Percentiles rank a stretch among this genome's conserved stretches.
Conservation (phyloP, 1,284 basidiomycete genomes). For the Spongispora temasekensis region DNA sequence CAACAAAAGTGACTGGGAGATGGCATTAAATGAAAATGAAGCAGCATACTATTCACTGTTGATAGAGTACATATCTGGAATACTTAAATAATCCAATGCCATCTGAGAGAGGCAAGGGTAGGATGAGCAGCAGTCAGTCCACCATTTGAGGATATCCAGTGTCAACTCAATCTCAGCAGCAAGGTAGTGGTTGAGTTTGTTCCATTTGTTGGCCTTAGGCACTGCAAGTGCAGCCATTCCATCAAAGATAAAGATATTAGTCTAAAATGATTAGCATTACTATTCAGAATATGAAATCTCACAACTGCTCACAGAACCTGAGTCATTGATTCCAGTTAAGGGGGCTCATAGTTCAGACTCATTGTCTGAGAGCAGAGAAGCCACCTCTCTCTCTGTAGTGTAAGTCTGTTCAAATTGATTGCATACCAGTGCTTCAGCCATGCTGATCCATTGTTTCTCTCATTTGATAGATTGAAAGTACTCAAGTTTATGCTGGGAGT, state of each 20-base stretch:
- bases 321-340: not conserved
- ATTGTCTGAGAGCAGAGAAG: not conserved
- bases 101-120: not conserved
- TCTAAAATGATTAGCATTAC: not conserved
- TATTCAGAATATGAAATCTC: not conserved
- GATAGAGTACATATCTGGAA: not conserved
- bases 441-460: not conserved
- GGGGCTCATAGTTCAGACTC: not conserved
- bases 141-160: not conserved
- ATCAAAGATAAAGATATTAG: not conserved
- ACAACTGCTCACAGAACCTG: not conserved
- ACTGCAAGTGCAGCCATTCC: not conserved
- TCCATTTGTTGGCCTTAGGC: not conserved
- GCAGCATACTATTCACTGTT: not conserved
- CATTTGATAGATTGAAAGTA: not conserved
- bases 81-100: slow-evolving; percentile 1
- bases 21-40: not conserved
- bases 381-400: not conserved
- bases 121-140: not conserved
- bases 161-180: not conserved
- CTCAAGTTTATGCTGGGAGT: not conserved
- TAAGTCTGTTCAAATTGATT: not conserved
- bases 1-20: not conserved
- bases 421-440: not conserved
- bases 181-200: not conserved